phyloP scores from a whole-genome alignment of 2,329 filamentous ascomycete species.

The Ophidiomyces ophidiicola region DNA sequence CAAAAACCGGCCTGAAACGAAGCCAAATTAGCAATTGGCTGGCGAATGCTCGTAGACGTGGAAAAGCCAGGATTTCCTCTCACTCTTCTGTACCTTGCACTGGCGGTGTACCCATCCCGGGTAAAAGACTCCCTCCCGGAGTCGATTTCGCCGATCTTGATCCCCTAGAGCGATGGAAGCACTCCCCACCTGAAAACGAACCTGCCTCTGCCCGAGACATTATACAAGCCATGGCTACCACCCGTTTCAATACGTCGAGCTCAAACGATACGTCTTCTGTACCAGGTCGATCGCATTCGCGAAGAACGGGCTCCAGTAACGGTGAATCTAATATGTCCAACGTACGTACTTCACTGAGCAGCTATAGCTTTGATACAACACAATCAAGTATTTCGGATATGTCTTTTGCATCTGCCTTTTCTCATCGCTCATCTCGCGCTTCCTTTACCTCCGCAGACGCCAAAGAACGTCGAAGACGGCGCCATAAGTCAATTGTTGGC shows the following conservation, averaged over 20 bases:
- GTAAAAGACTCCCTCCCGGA: slow-evolving; percentile 41
- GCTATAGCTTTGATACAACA: slow-evolving; percentile 41
- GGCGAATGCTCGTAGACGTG: slow-evolving; percentile 71
- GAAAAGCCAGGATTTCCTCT: slow-evolving; percentile 56
- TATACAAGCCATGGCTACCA: slow-evolving; percentile 45
- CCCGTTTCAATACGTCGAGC: slow-evolving; percentile 25
- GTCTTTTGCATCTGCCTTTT: slow-evolving; percentile 46
- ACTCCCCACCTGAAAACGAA: slow-evolving; percentile 58
- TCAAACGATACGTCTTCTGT: slow-evolving; percentile 22
- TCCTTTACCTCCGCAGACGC: slow-evolving; percentile 47
- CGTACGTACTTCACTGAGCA: slow-evolving; percentile 40
- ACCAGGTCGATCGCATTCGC: slow-evolving; percentile 28
- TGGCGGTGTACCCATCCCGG: slow-evolving; percentile 62
- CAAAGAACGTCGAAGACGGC: slow-evolving; percentile 46
- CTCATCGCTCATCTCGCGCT: slow-evolving; percentile 43
- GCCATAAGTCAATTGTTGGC: slow-evolving; percentile 37
- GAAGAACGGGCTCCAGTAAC: slow-evolving; percentile 37
- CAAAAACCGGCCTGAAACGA: slow-evolving; percentile 66
- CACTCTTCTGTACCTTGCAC: slow-evolving; percentile 58
- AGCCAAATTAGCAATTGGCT: slow-evolving; percentile 87
- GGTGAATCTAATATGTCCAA: slow-evolving; percentile 41
- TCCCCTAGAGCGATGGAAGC: slow-evolving; percentile 56
- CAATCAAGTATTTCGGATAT: slow-evolving; percentile 43
- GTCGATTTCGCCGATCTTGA: slow-evolving; percentile 42
- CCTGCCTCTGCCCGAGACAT: slow-evolving; percentile 53